These are phyloP conservation scores for Acorus gramineus DNA, from an alignment of 106 monocot genomes.

Conservation along the genomic window DNA sequence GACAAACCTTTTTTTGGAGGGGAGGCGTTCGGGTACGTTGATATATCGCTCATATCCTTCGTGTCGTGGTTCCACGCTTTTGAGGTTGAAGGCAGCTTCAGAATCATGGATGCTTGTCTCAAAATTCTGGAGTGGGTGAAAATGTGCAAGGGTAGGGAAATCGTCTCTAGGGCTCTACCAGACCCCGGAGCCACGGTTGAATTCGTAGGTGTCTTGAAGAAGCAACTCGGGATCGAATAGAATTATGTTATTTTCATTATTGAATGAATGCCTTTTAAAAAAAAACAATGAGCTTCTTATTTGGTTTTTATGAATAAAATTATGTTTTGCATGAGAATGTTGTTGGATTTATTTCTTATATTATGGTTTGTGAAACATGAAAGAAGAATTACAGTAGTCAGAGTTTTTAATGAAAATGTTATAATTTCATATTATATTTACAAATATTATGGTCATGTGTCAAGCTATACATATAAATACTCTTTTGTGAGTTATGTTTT, in stretches of 20 bases:
- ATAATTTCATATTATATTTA: too few relatives aligned
- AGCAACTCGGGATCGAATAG: conserved; percentile 4
- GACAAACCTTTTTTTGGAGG: conserved; percentile 49
- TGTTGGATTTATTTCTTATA: too few relatives aligned
- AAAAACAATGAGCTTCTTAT: too few relatives aligned
- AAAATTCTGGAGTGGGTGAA: conserved; percentile 45
- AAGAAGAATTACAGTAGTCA: too few relatives aligned
- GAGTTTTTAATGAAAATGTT: too few relatives aligned
- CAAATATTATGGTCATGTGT: too few relatives aligned
- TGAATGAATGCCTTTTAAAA: too few relatives aligned
- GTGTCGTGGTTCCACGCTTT: conserved; percentile 41
- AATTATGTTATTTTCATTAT: neutral
- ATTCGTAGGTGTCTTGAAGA: neutral
- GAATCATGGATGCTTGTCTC: conserved; percentile 27
- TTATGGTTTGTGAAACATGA: too few relatives aligned
- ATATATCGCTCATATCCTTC: conserved; percentile 44
- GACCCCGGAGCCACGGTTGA: conserved; percentile 8
- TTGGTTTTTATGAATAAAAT: too few relatives aligned
- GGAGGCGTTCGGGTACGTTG: conserved; percentile 38
- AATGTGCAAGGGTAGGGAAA: conserved; percentile 45
- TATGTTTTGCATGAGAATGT: too few relatives aligned
- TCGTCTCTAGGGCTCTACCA: conserved; percentile 23
- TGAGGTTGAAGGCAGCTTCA: conserved; percentile 27
- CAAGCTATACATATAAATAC: too few relatives aligned
- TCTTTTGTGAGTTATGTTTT: too few relatives aligned